Base-by-base conservation (phyloP, 352 stramenopile genomes). In the Phytophthora europaea region DNA sequence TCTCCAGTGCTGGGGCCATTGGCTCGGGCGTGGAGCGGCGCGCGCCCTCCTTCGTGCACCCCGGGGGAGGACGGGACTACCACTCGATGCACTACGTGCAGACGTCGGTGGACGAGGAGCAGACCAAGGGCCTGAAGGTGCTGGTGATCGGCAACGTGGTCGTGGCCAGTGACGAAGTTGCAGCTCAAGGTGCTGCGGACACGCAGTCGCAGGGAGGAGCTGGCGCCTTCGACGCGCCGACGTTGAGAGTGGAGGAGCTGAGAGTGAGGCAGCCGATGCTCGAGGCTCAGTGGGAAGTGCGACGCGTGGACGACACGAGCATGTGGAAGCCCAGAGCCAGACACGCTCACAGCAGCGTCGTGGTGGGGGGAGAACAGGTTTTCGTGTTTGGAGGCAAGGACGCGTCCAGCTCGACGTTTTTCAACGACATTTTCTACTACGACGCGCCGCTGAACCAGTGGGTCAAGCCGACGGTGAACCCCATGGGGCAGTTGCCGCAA, bases 371-470 rank as follows among this genome's bases (percentile, higher is more conserved):
- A 34, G 84, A 87, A 10, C 67, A 87, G 34, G 55, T 94, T 18
- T 94, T 87, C 60, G 88, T 87, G 65, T 94, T 93, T 75, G 87
- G 87, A 53, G 87, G 87, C 59, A 90, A 89, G 66, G 83, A 91
- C 65, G 81, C 81, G 1, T 61, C 67, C 10, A 75, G 73, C 8
- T 79, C 76, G 28, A 68, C 38, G 13, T 93, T 83, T 71, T 92
- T 84, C 69, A 87, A 91, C 68, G 87, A 94, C 64, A 77, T 94
- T 18, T 93, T 94, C 62, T 93, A 90, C 75, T 92, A 89, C 63
- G 84, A 94, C 60, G 72, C 81, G 16, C 63, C 61, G n/a, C 53
- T 91, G 18, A 85, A 88, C 56, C 79, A 90, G 64, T 94, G 87
- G 87, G 62, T 77, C 4, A 75, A 84, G 20, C 82, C 78, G 8